These are phyloP conservation scores for Ilyonectria robusta DNA, from an alignment of 2,329 filamentous ascomycete genomes.

Conservation along the genomic window DNA sequence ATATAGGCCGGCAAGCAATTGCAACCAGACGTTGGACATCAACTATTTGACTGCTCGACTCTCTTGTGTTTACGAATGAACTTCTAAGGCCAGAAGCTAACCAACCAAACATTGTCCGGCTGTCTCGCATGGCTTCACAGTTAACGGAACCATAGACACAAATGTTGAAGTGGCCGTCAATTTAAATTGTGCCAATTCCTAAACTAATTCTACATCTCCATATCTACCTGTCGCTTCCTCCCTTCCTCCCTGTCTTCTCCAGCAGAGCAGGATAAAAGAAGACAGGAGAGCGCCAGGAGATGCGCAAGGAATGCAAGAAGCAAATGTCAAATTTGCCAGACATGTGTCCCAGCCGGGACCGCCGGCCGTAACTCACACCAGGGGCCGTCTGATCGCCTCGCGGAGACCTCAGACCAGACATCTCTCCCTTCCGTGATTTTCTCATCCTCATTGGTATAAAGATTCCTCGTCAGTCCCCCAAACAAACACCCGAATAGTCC, in stretches of 20 bases:
- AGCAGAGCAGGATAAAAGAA: slow-evolving; percentile 22
- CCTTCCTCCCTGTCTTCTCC: slow-evolving; percentile 16
- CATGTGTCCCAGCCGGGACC: slow-evolving; percentile 45
- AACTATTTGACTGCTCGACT: not conserved
- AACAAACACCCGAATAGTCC: slow-evolving; percentile 43
- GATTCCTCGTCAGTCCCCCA: slow-evolving; percentile 45
- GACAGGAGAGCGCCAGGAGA: slow-evolving; percentile 25
- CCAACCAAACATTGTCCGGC: not conserved
- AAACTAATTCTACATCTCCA: slow-evolving; percentile 49
- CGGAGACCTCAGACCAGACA: slow-evolving; percentile 43
- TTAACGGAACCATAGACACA: not conserved
- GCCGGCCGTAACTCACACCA: slow-evolving; percentile 46
- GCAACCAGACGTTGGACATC: slow-evolving; percentile 30
- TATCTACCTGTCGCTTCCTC: slow-evolving; percentile 24
- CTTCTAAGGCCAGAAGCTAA: not conserved
- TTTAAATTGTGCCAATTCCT: slow-evolving; percentile 49
- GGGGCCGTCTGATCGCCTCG: slow-evolving; percentile 41
- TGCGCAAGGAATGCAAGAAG: slow-evolving; percentile 49
- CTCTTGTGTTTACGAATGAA: not conserved
- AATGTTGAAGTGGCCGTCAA: slow-evolving; percentile 38
- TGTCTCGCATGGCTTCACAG: not conserved
- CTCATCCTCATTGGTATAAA: slow-evolving; percentile 51
- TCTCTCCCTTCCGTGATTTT: slow-evolving; percentile 40
- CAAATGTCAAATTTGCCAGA: slow-evolving; percentile 51
- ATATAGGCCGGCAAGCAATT: slow-evolving; percentile 37